Evolutionary conservation across 495 filamentous ascomycete genomes (phyloP), one percentile per base, ranked within the genome.

Genomic region (Astrocystis sublimbata): DNA sequence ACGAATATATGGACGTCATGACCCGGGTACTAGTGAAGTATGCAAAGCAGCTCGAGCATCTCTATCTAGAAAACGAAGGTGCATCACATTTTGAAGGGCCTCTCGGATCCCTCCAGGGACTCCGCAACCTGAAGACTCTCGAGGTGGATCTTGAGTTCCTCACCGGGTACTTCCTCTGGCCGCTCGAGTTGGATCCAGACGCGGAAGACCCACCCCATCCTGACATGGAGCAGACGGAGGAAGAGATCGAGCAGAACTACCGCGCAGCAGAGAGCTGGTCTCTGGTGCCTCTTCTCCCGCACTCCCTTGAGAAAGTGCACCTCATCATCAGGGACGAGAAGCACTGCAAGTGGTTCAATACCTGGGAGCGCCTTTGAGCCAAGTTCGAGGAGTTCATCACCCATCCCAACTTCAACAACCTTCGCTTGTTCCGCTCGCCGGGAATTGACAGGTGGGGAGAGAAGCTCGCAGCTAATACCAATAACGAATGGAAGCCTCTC

Each of bases 91-190:
- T 10, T 6, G 0, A 1, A 4, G 13, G n/a, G 0, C 0, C 13
- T 1, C 7, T 61, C 13, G 36, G 28, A 1, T 43, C 38, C 0
- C n/a, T 61, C 1, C 12, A 30, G 0, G 8, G 0, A 1, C 4
- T 52, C 1, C 3, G 0, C 12, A 23, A 28, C 5, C 58, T 61
- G 47, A 43, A 43, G 28, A 45, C 36, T 0, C 47, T 61, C 17
- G 49, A 53, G 19, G 24, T 61, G 6, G 17, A 26, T 12, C 58
- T 61, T 28, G 58, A 61, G 17, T 6, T 61, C 6, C 58, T 61
- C 26, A 53, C 36, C 17, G 58, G 58, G 4, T 61, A 43, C 38
- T 35, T 1, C n/a, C 5, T 9, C 0, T 24, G 12, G 4, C 58
- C 58, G n/a, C n/a, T 12, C 36, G 9, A 15, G 3, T 38, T 3